phyloP scores from a whole-genome alignment of 306 rosid genomes.

The Comarum palustre region DNA sequence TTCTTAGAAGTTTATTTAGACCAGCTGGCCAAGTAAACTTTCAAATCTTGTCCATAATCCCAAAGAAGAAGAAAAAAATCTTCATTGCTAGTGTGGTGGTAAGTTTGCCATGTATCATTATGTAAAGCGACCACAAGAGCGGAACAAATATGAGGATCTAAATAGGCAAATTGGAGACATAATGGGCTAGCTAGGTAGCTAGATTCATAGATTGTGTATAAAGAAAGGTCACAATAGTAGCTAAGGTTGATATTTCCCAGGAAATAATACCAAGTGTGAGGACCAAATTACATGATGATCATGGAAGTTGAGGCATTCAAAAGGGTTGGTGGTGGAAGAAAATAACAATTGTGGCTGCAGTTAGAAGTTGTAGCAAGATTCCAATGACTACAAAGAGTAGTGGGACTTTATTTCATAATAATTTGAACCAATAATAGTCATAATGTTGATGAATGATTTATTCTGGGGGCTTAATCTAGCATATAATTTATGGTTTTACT shows the following conservation, averaged over 20 bases:
- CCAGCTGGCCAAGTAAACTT: neutral
- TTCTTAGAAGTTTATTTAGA: neutral
- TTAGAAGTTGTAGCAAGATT: slow-evolving; percentile 5
- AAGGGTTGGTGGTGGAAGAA: slow-evolving; percentile 14
- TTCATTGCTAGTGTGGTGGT: neutral
- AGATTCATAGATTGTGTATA: neutral
- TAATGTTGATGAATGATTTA: neutral
- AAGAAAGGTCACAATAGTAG: neutral
- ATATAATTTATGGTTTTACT: neutral
- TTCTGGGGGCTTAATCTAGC: neutral
- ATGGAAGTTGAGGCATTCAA: neutral
- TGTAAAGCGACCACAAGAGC: neutral
- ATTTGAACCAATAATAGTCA: neutral
- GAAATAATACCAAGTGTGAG: slow-evolving; percentile 1
- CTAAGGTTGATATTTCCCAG: neutral
- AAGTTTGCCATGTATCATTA: slow-evolving; percentile 1
- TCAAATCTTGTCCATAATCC: neutral
- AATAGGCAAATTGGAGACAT: neutral
- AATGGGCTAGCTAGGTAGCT: neutral
- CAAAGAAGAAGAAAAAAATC: neutral
- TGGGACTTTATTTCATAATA: neutral
- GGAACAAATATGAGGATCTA: neutral
- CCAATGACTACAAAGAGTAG: neutral
- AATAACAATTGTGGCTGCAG: slow-evolving; percentile 6
- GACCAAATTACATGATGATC: neutral